Conservation (phyloP, 768 basidiomycete species). For the Collybia sordida region DNA sequence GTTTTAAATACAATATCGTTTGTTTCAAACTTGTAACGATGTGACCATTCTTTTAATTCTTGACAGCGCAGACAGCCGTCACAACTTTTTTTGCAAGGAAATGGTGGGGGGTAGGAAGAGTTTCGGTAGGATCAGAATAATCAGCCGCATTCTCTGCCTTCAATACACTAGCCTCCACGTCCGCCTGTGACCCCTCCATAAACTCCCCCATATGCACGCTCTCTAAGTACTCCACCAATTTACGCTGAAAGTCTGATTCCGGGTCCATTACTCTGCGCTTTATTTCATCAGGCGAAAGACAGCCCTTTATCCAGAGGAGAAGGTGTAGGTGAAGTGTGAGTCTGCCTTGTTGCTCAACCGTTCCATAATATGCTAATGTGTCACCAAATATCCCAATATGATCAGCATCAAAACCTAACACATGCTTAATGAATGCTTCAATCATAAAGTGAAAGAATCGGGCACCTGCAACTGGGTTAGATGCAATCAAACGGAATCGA, state of each 20-base stretch:
- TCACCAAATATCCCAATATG: constrained; percentile 26
- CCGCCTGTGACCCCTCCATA: neutral
- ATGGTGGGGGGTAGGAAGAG: constrained; percentile 22
- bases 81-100: constrained; percentile 6
- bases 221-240: constrained; percentile 5
- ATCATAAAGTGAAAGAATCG: constrained; percentile 32
- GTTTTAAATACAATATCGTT: constrained; percentile 27
- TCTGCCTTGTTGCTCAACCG: constrained; percentile 29
- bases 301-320: constrained; percentile 22
- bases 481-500: constrained; percentile 7
- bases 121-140: constrained; percentile 17
- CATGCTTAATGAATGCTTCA: neutral
- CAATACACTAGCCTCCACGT: neutral
- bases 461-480: constrained; percentile 29
- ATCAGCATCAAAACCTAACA: constrained; percentile 4
- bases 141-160: neutral
- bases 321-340: constrained; percentile 27
- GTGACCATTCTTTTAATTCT: constrained; percentile 11
- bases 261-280: constrained; percentile 4
- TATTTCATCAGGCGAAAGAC: constrained; percentile 10
- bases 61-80: constrained; percentile 19
- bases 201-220: constrained; percentile 3
- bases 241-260: constrained; percentile 1
- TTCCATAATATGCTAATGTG: constrained; percentile 26
- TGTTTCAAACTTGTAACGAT: constrained; percentile 14